A percentile compares a stretch with the other conserved stretches of the same genome.
Evolutionary conservation across 495 filamentous ascomycete species (phyloP).

Genomic region (Wilcoxina mikolae): DNA sequence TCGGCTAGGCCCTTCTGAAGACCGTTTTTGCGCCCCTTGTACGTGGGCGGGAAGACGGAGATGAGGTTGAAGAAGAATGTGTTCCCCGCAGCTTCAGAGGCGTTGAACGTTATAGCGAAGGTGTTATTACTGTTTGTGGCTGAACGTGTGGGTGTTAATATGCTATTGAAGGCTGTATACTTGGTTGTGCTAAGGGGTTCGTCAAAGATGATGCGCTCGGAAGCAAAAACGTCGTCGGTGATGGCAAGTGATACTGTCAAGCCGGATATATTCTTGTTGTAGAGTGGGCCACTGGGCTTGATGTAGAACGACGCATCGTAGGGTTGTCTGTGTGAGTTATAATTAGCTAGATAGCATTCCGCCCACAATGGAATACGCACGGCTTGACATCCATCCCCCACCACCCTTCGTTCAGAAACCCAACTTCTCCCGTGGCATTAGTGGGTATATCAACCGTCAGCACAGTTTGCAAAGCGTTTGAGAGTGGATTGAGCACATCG

Average conservation of each 20-base stretch:
- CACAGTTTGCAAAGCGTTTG: constrained; percentile 41
- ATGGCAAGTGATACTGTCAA: too few relatives aligned
- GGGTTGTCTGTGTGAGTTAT: constrained; percentile 26
- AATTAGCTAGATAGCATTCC: background rate
- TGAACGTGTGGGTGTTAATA: constrained; percentile 30
- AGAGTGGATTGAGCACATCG: constrained; percentile 37
- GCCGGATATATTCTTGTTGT: constrained; percentile 31
- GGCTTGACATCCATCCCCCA: constrained; percentile 45
- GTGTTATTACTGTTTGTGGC: constrained; percentile 51
- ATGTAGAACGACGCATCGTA: constrained; percentile 48
- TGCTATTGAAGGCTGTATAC: constrained; percentile 40
- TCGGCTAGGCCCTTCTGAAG: constrained; percentile 45
- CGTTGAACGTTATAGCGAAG: constrained; percentile 46
- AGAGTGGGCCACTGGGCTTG: constrained; percentile 23
- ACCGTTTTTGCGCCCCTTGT: constrained; percentile 46
- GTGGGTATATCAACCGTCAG: constrained; percentile 39
- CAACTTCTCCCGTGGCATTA: constrained; percentile 32
- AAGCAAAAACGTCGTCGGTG: constrained; percentile 36
- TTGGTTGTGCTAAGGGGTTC: constrained; percentile 20
- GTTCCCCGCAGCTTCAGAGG: constrained; percentile 31
- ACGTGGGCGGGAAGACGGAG: constrained; percentile 54
- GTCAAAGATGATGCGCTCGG: constrained; percentile 30
- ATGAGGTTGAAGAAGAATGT: constrained; percentile 50
- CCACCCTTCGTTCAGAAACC: constrained; percentile 46
- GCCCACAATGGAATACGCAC: constrained; percentile 4